These are phyloP conservation scores for Graphilbum fragrans DNA, from an alignment of 2,329 filamentous ascomycete genomes.

Conservation along the genomic window DNA sequence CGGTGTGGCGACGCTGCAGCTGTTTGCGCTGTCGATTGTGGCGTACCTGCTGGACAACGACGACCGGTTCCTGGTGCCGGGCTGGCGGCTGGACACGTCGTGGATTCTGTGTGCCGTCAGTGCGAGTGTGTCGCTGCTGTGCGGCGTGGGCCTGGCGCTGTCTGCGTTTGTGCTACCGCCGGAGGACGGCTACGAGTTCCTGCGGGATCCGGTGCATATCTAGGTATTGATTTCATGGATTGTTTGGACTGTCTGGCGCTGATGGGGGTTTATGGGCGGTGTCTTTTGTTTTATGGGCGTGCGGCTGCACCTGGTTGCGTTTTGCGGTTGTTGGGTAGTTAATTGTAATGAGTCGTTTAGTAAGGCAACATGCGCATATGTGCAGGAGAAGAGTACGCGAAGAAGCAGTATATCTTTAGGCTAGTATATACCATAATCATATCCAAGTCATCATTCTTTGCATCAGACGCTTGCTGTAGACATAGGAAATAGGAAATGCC, in stretches of 20 bases:
- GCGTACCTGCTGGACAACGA: constrained; percentile 76
- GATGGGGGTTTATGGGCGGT: not conserved
- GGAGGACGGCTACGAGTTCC: constrained; percentile 76
- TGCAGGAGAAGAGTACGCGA: too few species aligned
- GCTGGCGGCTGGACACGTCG: constrained; percentile 69
- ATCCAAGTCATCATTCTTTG: too few species aligned
- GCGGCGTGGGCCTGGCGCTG: constrained; percentile 46
- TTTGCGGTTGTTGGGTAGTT: too few species aligned
- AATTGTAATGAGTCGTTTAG: too few species aligned
- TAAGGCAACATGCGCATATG: too few species aligned
- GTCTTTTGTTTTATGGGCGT: too few species aligned
- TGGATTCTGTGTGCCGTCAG: constrained; percentile 59
- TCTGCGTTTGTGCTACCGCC: constrained; percentile 61
- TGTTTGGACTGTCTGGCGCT: not conserved
- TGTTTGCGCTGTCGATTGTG: constrained; percentile 70
- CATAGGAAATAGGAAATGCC: too few species aligned
- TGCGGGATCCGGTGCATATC: constrained; percentile 38
- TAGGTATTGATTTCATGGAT: not conserved
- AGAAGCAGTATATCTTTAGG: too few species aligned
- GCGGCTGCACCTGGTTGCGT: too few species aligned
- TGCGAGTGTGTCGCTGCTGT: constrained; percentile 37
- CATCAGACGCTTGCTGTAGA: too few species aligned
- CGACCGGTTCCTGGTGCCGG: constrained; percentile 64
- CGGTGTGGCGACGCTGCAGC: constrained; percentile 55
- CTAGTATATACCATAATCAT: too few species aligned